Conservation (phyloP, 2,329 filamentous ascomycete genomes). For the Epichloe sp. region DNA sequence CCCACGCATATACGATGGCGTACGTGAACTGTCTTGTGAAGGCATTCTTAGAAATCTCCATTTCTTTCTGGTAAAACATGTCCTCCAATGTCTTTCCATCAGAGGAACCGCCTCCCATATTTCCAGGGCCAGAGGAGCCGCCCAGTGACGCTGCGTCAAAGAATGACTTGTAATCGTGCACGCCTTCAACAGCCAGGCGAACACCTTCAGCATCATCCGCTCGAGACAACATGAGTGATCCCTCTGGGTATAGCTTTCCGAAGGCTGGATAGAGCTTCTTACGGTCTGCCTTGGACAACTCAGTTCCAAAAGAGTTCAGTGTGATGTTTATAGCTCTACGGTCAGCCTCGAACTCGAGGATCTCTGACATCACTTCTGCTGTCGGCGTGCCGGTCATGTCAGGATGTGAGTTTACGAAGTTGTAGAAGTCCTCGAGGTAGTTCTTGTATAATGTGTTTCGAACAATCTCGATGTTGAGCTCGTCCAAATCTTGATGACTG, state of each 20-base stretch:
- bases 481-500: slow-evolving; percentile 91
- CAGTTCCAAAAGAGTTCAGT: slow-evolving; percentile 94
- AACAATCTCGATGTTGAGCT: slow-evolving; percentile 98
- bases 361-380: slow-evolving; percentile 87
- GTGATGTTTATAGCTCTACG: slow-evolving; percentile 97
- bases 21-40: slow-evolving; percentile 96
- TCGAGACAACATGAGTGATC: slow-evolving; percentile 84
- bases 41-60: slow-evolving; percentile 91
- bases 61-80: slow-evolving; percentile 98
- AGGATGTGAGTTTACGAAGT: slow-evolving; percentile 80
- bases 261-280: slow-evolving; percentile 94
- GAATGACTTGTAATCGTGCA: slow-evolving; percentile 87
- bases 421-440: slow-evolving; percentile 94
- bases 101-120: slow-evolving; percentile 66
- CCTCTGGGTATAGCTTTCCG: slow-evolving; percentile 84
- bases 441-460: slow-evolving; percentile 99
- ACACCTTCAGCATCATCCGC: slow-evolving; percentile 94
- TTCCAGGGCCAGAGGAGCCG: slow-evolving; percentile 59
- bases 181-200: slow-evolving; percentile 80
- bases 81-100: slow-evolving; percentile 90
- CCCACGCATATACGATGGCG: slow-evolving; percentile 93
- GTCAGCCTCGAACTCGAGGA: slow-evolving; percentile 93
- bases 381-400: slow-evolving; percentile 84
- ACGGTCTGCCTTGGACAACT: slow-evolving; percentile 82
- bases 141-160: slow-evolving; percentile 82